These are phyloP conservation scores for Carex kokanica DNA, from an alignment of 176 grass and related monocot species.

Conservation along the genomic window DNA sequence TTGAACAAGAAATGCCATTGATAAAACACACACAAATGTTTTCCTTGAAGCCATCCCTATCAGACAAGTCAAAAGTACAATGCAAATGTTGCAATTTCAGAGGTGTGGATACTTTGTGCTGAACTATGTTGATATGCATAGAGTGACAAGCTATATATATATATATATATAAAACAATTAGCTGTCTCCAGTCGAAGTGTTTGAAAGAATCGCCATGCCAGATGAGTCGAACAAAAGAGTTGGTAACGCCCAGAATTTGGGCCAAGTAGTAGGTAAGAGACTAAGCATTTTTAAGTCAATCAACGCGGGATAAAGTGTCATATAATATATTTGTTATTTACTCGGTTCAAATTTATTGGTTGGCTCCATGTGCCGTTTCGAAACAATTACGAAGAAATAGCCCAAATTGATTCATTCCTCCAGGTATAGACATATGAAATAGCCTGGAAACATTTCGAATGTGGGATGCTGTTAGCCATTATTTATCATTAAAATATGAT, in stretches of 20 bases:
- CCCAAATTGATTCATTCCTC: not conserved
- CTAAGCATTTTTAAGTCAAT: conserved; percentile 3
- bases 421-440: conserved; percentile 5
- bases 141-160: not conserved
- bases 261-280: conserved; percentile 9
- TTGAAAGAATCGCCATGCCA: conserved; percentile 19
- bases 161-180: not conserved
- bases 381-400: not conserved
- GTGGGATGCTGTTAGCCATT: conserved; percentile 12
- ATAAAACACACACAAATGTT: not conserved
- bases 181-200: conserved; percentile 9
- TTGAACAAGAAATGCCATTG: conserved; percentile 21
- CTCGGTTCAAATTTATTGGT: not conserved
- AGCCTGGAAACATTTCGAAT: conserved; percentile 4
- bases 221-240: not conserved
- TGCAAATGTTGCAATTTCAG: not conserved
- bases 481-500: not conserved
- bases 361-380: conserved; percentile 5
- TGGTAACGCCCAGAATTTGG: not conserved
- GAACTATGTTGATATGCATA: conserved; percentile 1
- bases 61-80: no score
- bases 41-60: conserved; percentile 4
- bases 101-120: not conserved
- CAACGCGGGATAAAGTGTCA: not conserved
- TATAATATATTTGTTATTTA: not conserved